Conservation (phyloP, 148 eudicot species). For the Pharnaceum exiguum region DNA sequence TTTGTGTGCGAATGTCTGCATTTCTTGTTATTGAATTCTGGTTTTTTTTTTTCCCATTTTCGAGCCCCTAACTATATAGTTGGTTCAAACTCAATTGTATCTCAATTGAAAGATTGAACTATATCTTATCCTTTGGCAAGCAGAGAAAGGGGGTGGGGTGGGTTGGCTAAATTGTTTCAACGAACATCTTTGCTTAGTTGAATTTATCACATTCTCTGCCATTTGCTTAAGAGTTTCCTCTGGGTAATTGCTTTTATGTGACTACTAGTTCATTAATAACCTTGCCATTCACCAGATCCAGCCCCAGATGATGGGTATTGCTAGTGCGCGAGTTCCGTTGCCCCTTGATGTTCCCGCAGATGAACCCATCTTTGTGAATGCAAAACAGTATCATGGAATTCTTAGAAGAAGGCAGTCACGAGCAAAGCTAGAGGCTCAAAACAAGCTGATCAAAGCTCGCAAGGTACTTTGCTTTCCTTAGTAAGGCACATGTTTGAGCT, state of each 20-base stretch:
- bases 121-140: too few species aligned
- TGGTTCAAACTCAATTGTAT: too few species aligned
- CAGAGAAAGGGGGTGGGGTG: too few species aligned
- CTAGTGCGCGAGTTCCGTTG: constrained; percentile 57
- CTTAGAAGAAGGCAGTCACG: constrained; percentile 82
- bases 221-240: neutral
- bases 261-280: neutral
- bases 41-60: too few species aligned
- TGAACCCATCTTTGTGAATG: constrained; percentile 78
- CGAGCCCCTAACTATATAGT: too few species aligned
- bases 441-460: constrained; percentile 52
- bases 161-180: too few species aligned
- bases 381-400: constrained; percentile 86
- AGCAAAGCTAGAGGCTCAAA: constrained; percentile 89
- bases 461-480: constrained; percentile 15
- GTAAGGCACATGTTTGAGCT: too few species aligned
- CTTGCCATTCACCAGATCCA: constrained; percentile 37
- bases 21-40: too few species aligned
- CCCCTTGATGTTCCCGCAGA: constrained; percentile 68
- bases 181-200: too few species aligned
- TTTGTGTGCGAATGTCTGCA: too few species aligned
- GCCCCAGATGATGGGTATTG: constrained; percentile 47
- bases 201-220: neutral
- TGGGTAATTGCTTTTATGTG: neutral
- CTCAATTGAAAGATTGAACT: too few species aligned